phyloP scores from a whole-genome alignment of 495 filamentous ascomycete species.

The Aspergillus cristatus region DNA sequence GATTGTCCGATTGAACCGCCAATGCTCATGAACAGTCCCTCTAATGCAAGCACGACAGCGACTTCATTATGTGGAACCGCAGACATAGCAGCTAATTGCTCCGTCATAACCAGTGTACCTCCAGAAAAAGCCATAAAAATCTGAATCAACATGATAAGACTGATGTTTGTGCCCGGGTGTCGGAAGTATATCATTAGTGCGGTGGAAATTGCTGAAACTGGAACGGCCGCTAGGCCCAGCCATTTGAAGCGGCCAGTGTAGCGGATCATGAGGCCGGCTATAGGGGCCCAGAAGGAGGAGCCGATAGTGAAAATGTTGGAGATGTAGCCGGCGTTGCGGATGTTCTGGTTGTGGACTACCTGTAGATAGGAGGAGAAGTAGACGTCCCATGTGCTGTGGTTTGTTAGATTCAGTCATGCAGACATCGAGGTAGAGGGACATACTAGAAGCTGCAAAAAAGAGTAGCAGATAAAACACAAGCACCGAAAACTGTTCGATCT shows the following conservation, averaged over 20 bases:
- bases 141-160: constrained; percentile 64
- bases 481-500: constrained; percentile 56
- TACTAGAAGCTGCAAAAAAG: not conserved
- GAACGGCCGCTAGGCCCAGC: constrained; percentile 46
- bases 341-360: constrained; percentile 52
- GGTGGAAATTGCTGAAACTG: constrained; percentile 46
- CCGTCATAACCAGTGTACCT: constrained; percentile 47
- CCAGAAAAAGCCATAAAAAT: constrained; percentile 62
- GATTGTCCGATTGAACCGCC: constrained; percentile 57
- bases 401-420: constrained; percentile 28
- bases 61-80: constrained; percentile 56
- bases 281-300: constrained; percentile 32
- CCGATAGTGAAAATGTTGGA: constrained; percentile 42
- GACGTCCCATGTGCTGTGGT: constrained; percentile 46
- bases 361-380: constrained; percentile 65
- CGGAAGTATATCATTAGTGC: constrained; percentile 63
- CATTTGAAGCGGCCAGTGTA: constrained; percentile 46
- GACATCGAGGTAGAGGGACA: too few relatives aligned
- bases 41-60: constrained; percentile 55
- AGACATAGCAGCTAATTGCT: constrained; percentile 61
- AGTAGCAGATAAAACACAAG: constrained; percentile 45
- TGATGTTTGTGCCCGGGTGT: constrained; percentile 44
- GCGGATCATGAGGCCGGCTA: constrained; percentile 45
- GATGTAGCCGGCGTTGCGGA: constrained; percentile 47
- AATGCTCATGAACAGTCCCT: constrained; percentile 50